Conservation (phyloP, 208 protist genomes). For the Paratrypanosoma confusum region DNA sequence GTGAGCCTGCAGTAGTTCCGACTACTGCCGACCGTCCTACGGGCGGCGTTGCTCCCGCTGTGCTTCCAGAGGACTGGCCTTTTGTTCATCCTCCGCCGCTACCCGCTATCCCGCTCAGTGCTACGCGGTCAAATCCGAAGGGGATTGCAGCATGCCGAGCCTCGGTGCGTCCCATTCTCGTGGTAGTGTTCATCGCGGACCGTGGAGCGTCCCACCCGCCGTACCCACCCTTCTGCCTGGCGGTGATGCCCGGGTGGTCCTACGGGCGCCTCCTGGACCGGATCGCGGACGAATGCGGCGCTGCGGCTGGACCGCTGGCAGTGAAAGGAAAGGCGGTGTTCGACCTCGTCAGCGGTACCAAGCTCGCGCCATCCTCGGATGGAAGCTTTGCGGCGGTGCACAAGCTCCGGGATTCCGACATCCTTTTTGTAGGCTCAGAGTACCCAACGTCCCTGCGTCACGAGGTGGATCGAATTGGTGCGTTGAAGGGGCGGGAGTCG, state of each 20-base stretch:
- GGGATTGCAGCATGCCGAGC: conserved; percentile 5
- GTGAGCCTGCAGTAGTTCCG: neutral
- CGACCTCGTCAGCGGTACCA: neutral
- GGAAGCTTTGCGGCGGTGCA: conserved; percentile 6
- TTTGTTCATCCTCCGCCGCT: conserved; percentile 42
- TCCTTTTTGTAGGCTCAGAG: conserved; percentile 30
- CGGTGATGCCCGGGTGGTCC: conserved; percentile 30
- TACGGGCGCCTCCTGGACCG: conserved; percentile 24
- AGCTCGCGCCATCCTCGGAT: conserved; percentile 2
- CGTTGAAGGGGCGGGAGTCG: conserved; percentile 37
- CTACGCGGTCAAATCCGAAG: conserved; percentile 25
- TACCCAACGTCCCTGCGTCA: conserved; percentile 13
- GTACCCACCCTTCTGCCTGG: conserved; percentile 33
- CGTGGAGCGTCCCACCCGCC: neutral
- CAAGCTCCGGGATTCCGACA: conserved; percentile 28
- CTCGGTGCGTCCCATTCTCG: conserved; percentile 4
- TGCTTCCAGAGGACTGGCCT: conserved; percentile 21
- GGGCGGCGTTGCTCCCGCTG: neutral
- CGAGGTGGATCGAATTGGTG: conserved; percentile 29
- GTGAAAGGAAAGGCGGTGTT: neutral
- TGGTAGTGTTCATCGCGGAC: conserved; percentile 36
- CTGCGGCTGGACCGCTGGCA: neutral
- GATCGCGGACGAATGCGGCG: conserved; percentile 13
- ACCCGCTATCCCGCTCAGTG: conserved; percentile 24
- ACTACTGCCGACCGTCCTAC: neutral